Conservation (phyloP, 2,329 filamentous ascomycete genomes). For the Aspergillus aculeatus region DNA sequence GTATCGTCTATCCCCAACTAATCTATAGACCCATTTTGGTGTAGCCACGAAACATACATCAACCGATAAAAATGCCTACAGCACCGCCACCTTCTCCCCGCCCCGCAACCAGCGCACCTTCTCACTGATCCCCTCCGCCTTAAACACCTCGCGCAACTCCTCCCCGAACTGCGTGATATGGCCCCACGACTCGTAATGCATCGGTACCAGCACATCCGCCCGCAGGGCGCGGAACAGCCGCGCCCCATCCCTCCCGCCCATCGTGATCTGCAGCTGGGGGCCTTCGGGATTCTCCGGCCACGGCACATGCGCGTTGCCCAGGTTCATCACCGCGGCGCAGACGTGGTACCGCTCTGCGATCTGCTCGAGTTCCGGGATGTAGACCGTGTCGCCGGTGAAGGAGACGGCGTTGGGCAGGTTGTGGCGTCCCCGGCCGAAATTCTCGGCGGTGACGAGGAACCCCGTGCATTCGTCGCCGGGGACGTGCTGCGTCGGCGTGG, state of each 20-base stretch:
- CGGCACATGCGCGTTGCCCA: constrained; percentile 35
- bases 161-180: constrained; percentile 44
- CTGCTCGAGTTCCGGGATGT: constrained; percentile 41
- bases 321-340: constrained; percentile 42
- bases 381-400: constrained; percentile 52
- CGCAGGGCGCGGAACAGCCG: constrained; percentile 40
- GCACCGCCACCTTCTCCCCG: constrained; percentile 16
- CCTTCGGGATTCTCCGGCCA: constrained; percentile 19
- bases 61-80: too few species aligned
- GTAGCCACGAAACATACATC: too few species aligned
- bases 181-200: constrained; percentile 51
- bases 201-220: constrained; percentile 46
- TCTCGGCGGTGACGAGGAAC: constrained; percentile 41
- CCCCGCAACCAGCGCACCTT: constrained; percentile 39
- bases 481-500: constrained; percentile 46
- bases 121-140: constrained; percentile 35
- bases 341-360: constrained; percentile 42
- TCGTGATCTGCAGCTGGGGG: constrained; percentile 40
- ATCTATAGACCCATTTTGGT: too few species aligned
- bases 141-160: constrained; percentile 33
- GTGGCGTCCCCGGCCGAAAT: constrained; percentile 39
- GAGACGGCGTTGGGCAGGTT: constrained; percentile 49
- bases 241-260: constrained; percentile 46
- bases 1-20: too few species aligned
- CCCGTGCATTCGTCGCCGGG: constrained; percentile 48